phyloP scores from a whole-genome alignment of 1,284 basidiomycete species.

The Ganoderma sinense region DNA sequence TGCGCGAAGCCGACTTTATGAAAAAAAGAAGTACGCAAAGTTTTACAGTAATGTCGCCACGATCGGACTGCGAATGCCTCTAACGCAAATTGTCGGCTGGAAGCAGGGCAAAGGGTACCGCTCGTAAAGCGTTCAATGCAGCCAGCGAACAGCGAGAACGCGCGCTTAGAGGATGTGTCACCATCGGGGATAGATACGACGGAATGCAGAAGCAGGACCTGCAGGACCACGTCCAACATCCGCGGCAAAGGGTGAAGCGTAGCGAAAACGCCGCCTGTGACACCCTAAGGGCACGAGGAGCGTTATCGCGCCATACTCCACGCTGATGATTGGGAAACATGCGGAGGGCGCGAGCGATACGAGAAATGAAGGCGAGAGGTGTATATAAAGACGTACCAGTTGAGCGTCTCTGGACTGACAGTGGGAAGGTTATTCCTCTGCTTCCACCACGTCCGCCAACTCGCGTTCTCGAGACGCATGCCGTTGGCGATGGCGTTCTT shows the following conservation, averaged over 20 bases:
- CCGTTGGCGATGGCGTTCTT: slow-evolving; percentile 99
- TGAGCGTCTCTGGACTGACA: slow-evolving; percentile 95
- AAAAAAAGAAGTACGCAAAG: neutral
- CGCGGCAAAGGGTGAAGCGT: neutral
- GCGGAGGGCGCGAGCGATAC: slow-evolving; percentile 16
- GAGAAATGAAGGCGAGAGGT: slow-evolving; percentile 26
- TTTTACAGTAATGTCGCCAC: neutral
- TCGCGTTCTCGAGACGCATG: slow-evolving; percentile 94
- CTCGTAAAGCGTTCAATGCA: neutral
- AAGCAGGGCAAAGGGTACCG: neutral
- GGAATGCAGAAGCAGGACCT: slow-evolving; percentile 12
- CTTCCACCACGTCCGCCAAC: slow-evolving; percentile 99
- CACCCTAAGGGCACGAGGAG: slow-evolving; percentile 15
- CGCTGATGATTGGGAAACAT: slow-evolving; percentile 21
- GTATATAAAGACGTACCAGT: slow-evolving; percentile 79
- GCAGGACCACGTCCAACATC: neutral
- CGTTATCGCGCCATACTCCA: slow-evolving; percentile 19
- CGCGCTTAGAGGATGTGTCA: neutral
- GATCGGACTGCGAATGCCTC: neutral
- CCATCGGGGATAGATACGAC: neutral
- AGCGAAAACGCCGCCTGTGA: neutral
- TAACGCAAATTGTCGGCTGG: neutral
- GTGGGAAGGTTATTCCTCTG: slow-evolving; percentile 97
- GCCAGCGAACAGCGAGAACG: neutral
- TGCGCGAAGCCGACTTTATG: neutral